Base-by-base conservation (phyloP, 2,329 filamentous ascomycete genomes). In the Cercospora sesami region DNA sequence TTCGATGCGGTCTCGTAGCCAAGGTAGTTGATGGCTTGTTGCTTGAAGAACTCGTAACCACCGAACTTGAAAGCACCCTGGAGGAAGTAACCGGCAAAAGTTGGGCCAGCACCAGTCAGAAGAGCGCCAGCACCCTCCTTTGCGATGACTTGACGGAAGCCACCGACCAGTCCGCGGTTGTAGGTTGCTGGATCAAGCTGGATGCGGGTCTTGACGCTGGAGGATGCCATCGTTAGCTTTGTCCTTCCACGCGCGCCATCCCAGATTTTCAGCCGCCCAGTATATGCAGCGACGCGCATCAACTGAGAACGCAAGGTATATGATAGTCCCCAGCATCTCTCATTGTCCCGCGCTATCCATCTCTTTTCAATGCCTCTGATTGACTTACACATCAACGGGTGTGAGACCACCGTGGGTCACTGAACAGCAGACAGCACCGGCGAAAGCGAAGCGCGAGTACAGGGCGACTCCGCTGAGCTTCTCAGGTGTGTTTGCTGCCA, bases 331-430 rank as follows among this genome's bases (percentile, higher is more conserved):
- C 33, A 60, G 33, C 23, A n/a, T 16, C 42, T 53, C 26, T 26
- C 10, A 30, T 10, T 39, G 36, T 59, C 61, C 33, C 42, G 26
- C 18, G 30, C 31, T 36, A 30, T 8, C 30, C 51, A 26, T 16
- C 16, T 60, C 62, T 57, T 36, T 23, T 45, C 33, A 28, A 33
- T 59, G 55, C 55, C 55, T 59, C 4, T 59, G 55, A 33, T 48
- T 66, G 70, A 92, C 94, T 83, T 95, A 98, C 94, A 99, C 95
- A 91, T 99, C 95, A 83, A 99, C 93, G 80, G 95, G 95, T 76
- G 95, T 99, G 78, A 98, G 90, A 79, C 87, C 91, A 83, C 94
- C 95, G 89, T 99, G 95, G 80, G 95, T 99, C 85, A 98, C 86
- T 77, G 94, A 95, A 85, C 95, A 99, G 90, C 95, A 97, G 86